These are phyloP conservation scores for Talaromyces sp. DNA, from an alignment of 2,329 filamentous ascomycete species.

Conservation along the genomic window DNA sequence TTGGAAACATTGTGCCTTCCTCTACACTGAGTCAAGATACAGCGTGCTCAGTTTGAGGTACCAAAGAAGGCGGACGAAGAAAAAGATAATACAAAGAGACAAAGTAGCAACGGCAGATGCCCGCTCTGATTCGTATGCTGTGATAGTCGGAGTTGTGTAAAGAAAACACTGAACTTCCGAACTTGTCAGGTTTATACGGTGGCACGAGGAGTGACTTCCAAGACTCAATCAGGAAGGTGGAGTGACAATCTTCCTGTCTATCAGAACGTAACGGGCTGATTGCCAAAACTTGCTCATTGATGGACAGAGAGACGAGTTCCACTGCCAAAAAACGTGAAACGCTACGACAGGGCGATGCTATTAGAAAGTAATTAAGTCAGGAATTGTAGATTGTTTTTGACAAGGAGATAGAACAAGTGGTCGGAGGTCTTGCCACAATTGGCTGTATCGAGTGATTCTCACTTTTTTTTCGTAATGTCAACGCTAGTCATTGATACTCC, in stretches of 20 bases:
- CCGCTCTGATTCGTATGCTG: background rate
- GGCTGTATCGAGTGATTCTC: background rate
- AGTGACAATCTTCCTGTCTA: background rate
- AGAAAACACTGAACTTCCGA: background rate
- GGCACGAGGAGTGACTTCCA: background rate
- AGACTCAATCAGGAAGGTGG: background rate
- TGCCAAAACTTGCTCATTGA: background rate
- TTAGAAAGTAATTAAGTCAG: background rate
- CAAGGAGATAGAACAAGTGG: background rate
- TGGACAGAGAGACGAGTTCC: background rate
- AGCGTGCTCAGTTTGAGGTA: background rate
- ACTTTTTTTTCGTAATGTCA: background rate
- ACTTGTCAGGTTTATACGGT: background rate
- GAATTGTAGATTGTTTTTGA: background rate
- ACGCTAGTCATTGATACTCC: too few species aligned
- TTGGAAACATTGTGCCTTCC: constrained; percentile 9
- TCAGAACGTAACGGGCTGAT: background rate
- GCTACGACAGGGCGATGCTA: background rate
- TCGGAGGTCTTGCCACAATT: background rate
- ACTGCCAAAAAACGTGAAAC: background rate
- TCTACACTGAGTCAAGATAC: background rate
- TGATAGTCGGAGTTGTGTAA: constrained; percentile 5
- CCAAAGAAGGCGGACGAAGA: background rate
- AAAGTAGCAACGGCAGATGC: background rate
- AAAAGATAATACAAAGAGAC: background rate